Conservation (phyloP, 352 stramenopile genomes). For the Pilasporangium apinafurcum region DNA sequence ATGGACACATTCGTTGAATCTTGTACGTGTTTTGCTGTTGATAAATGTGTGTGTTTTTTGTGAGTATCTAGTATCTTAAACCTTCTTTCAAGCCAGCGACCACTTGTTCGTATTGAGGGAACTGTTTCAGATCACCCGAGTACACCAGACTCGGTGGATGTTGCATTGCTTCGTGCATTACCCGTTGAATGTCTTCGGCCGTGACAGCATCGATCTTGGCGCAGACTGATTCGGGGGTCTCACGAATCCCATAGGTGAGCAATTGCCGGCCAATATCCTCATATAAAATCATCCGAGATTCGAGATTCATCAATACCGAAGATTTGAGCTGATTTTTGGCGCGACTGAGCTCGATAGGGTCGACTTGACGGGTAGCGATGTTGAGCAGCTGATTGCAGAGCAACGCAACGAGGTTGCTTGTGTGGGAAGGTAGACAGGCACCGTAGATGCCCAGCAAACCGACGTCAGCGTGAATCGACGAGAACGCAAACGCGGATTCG, state of each 20-base stretch:
- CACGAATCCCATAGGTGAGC: conserved; percentile 93
- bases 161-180: conserved; percentile 70
- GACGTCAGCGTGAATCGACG: conserved; percentile 92
- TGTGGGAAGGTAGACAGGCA: conserved; percentile 73
- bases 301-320: conserved; percentile 98
- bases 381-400: conserved; percentile 92
- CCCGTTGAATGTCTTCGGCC: conserved; percentile 77
- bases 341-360: conserved; percentile 87
- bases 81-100: conserved; percentile 68
- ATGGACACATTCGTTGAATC: no score
- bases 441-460: conserved; percentile 96
- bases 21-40: conserved; percentile 2
- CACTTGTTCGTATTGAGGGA: conserved; percentile 83
- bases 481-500: conserved; percentile 97
- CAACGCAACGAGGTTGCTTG: conserved; percentile 89
- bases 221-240: conserved; percentile 85
- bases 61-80: conserved; percentile 13
- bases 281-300: conserved; percentile 97
- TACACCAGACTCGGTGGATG: conserved; percentile 79
- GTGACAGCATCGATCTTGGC: conserved; percentile 87
- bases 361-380: conserved; percentile 71
- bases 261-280: conserved; percentile 99
- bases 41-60: conserved; percentile 3
- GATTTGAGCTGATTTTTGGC: conserved; percentile 99
- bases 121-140: conserved; percentile 68